These are phyloP conservation scores for Blakeslea trispora DNA, from an alignment of 371 early-diverging fungal genomes.

Conservation along the genomic window DNA sequence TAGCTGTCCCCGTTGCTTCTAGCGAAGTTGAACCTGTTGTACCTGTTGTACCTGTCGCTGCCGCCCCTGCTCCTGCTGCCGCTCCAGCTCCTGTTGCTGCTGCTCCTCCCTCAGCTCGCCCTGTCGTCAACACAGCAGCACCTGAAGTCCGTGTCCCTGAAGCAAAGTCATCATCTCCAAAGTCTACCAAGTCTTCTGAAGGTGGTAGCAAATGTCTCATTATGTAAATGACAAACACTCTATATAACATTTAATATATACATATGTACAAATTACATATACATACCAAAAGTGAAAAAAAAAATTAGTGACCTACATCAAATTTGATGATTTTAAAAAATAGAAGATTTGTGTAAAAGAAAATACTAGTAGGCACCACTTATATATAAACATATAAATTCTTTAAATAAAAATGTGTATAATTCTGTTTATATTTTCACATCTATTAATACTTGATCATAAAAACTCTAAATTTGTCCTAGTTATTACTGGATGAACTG, in stretches of 20 bases:
- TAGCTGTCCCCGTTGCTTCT: constrained; percentile 25
- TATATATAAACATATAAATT: not conserved
- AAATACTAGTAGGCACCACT: not conserved
- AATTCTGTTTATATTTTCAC: too few relatives aligned
- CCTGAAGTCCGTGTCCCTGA: constrained; percentile 1
- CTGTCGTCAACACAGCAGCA: constrained; percentile 2
- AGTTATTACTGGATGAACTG: too few relatives aligned
- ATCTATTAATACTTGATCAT: too few relatives aligned
- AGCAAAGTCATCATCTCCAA: constrained; percentile 6
- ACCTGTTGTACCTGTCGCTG: constrained; percentile 13
- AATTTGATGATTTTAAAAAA: not conserved
- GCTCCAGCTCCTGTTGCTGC: constrained; percentile 1
- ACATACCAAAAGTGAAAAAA: constrained; percentile 7
- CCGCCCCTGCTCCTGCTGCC: constrained; percentile 1
- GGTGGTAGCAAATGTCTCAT: constrained; percentile 25
- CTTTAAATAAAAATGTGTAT: not conserved
- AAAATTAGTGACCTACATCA: not conserved
- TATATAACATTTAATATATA: constrained; percentile 4
- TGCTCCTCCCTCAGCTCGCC: constrained; percentile 6
- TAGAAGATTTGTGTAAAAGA: not conserved
- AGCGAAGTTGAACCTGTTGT: constrained; percentile 20
- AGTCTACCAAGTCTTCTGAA: constrained; percentile 17
- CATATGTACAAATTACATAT: constrained; percentile 10
- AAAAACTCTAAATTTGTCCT: too few relatives aligned
- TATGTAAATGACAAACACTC: constrained; percentile 23